A percentile compares a stretch with the other conserved stretches of the same genome.
Evolutionary conservation across 2,329 filamentous ascomycete species (phyloP).

Genomic region (Aspergillus niger): DNA sequence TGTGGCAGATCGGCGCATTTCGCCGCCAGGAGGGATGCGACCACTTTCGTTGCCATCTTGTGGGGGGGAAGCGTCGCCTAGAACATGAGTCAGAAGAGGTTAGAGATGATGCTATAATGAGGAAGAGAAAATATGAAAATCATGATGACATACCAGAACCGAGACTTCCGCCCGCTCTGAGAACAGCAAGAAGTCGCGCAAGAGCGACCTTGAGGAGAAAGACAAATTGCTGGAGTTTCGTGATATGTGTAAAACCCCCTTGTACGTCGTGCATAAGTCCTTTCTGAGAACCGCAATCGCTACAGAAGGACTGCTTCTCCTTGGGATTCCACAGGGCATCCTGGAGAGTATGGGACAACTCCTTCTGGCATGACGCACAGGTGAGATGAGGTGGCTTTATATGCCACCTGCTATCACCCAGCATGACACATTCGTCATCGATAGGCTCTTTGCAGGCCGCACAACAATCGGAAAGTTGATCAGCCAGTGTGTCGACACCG

Average conservation of each 20-base stretch:
- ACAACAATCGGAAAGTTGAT: conserved; percentile 83
- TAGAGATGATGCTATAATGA: background rate
- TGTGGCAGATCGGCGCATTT: conserved; percentile 62
- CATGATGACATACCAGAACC: conserved; percentile 57
- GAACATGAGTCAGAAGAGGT: conserved; percentile 14
- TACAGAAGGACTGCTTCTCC: conserved; percentile 72
- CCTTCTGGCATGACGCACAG: conserved; percentile 70
- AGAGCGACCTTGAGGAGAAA: conserved; percentile 90
- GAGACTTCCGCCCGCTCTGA: conserved; percentile 79
- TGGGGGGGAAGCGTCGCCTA: conserved; percentile 69
- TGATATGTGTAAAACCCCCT: conserved; percentile 71
- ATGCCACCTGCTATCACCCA: conserved; percentile 79
- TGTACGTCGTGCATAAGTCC: conserved; percentile 58
- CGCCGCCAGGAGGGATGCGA: conserved; percentile 51
- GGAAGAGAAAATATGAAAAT: background rate
- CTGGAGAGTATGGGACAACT: conserved; percentile 68
- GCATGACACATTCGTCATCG: conserved; percentile 86
- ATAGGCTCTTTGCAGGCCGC: conserved; percentile 79
- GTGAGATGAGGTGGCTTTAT: conserved; percentile 67
- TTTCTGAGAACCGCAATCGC: conserved; percentile 57
- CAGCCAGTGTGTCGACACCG: conserved; percentile 67
- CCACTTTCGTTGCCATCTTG: conserved; percentile 69
- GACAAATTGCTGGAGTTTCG: conserved; percentile 89
- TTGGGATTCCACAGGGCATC: conserved; percentile 71
- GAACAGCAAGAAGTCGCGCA: conserved; percentile 81